These are phyloP conservation scores for Backusella sp. DNA, from an alignment of 192 early-diverging fungal genomes.

Conservation along the genomic window DNA sequence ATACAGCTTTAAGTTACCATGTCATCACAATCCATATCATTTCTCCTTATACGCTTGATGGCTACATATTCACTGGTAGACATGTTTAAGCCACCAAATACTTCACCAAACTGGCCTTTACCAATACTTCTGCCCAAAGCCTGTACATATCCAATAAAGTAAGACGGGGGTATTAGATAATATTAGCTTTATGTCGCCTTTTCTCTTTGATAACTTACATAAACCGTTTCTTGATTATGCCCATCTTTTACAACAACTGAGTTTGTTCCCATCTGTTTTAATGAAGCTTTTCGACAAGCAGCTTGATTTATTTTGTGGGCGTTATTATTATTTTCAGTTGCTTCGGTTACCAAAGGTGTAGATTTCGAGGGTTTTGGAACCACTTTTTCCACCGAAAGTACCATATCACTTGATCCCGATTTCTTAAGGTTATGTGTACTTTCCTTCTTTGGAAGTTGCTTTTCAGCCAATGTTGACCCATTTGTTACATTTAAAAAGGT, in stretches of 20 bases:
- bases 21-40: slow-evolving; percentile 58
- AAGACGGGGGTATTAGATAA: background rate
- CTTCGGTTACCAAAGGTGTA: background rate
- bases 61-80: slow-evolving; percentile 81
- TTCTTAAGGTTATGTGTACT: background rate
- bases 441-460: background rate
- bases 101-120: slow-evolving; percentile 85
- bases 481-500: background rate
- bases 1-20: slow-evolving; percentile 50
- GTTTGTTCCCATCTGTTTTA: slow-evolving; percentile 8
- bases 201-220: slow-evolving; percentile 1
- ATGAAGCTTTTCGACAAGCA: background rate
- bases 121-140: slow-evolving; percentile 86
- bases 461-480: background rate
- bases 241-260: background rate
- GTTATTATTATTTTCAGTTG: background rate
- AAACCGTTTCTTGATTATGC: background rate
- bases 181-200: background rate
- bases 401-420: background rate
- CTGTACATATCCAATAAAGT: slow-evolving; percentile 21
- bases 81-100: slow-evolving; percentile 75
- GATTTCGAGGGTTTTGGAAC: slow-evolving; percentile 19
- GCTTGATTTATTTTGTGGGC: background rate
- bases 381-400: background rate
- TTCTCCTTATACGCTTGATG: slow-evolving; percentile 81